Conservation (phyloP, 2,329 filamentous ascomycete genomes). For the Talaromyces sp. region DNA sequence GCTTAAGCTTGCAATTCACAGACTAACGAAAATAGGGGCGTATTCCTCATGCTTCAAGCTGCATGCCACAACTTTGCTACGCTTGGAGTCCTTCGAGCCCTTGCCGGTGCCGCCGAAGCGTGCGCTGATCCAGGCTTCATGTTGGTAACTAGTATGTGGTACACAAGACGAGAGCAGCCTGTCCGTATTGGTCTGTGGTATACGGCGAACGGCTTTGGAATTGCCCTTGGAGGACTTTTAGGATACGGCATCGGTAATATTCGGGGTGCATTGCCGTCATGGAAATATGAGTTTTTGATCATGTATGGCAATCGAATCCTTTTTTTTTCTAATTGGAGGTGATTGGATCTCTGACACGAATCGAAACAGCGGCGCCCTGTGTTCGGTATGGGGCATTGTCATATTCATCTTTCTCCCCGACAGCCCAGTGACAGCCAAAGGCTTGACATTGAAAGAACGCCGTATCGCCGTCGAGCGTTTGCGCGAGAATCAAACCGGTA, state of each 20-base stretch:
- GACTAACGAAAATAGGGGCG: constrained; percentile 29
- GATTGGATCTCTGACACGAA: neutral
- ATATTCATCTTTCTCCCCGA: constrained; percentile 56
- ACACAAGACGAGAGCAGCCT: constrained; percentile 59
- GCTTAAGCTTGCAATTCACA: too few relatives aligned
- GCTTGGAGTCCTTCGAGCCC: constrained; percentile 52
- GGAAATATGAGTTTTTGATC: constrained; percentile 66
- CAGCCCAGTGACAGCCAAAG: constrained; percentile 51
- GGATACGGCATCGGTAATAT: constrained; percentile 59
- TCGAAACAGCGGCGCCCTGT: constrained; percentile 44
- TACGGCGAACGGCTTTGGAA: constrained; percentile 54
- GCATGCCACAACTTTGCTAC: constrained; percentile 52
- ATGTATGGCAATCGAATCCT: constrained; percentile 34
- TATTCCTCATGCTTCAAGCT: constrained; percentile 50
- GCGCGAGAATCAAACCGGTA: constrained; percentile 54
- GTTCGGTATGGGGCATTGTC: constrained; percentile 55
- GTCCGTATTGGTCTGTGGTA: constrained; percentile 57
- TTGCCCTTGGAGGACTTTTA: constrained; percentile 53
- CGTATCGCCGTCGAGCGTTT: constrained; percentile 53
- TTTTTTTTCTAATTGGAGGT: too few relatives aligned
- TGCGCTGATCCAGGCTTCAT: constrained; percentile 58
- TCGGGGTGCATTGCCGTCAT: constrained; percentile 52
- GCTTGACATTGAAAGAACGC: constrained; percentile 48
- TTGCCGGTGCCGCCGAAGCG: constrained; percentile 55
- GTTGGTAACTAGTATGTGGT: constrained; percentile 62